phyloP scores from a whole-genome alignment of 352 stramenopile genomes.

The Globisporangium camurandrum region DNA sequence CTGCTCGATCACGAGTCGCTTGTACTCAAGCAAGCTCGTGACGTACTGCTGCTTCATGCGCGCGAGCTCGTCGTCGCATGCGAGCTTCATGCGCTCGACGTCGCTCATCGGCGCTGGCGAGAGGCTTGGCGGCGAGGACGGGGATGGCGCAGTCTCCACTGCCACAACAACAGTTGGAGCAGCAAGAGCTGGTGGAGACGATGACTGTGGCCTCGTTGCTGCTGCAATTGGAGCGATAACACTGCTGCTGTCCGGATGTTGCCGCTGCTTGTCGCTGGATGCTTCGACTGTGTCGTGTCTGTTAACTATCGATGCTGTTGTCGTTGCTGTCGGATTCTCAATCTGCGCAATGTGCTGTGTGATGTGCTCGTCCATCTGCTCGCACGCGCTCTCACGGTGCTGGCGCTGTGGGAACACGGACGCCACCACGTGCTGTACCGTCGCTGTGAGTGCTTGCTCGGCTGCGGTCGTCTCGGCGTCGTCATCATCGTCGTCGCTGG shows the following conservation, averaged over 20 bases:
- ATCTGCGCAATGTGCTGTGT: conserved; percentile 40
- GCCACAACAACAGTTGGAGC: too few relatives aligned
- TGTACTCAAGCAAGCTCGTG: conserved; percentile 51
- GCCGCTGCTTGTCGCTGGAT: conserved; percentile 12
- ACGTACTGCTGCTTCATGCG: conserved; percentile 57
- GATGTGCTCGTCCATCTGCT: conserved; percentile 31
- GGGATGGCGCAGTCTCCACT: background rate
- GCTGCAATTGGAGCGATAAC: too few relatives aligned
- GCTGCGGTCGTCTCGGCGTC: conserved; percentile 31
- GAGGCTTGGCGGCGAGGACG: background rate
- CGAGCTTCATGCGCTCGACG: conserved; percentile 27
- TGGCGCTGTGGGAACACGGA: conserved; percentile 34
- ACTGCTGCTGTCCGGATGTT: too few relatives aligned
- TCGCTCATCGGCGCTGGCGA: conserved; percentile 15
- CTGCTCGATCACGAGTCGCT: conserved; percentile 62
- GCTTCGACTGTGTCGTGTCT: too few relatives aligned
- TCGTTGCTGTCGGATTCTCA: conserved; percentile 43
- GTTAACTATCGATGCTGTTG: too few relatives aligned
- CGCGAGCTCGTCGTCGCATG: conserved; percentile 33
- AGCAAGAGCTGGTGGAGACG: background rate
- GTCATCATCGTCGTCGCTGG: conserved; percentile 30
- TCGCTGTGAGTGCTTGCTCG: conserved; percentile 38
- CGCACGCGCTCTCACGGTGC: conserved; percentile 22
- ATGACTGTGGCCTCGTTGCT: too few relatives aligned
- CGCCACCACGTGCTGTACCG: conserved; percentile 41